Conservation (phyloP, 2,329 filamentous ascomycete species). For the Epichloe aotearoae region DNA sequence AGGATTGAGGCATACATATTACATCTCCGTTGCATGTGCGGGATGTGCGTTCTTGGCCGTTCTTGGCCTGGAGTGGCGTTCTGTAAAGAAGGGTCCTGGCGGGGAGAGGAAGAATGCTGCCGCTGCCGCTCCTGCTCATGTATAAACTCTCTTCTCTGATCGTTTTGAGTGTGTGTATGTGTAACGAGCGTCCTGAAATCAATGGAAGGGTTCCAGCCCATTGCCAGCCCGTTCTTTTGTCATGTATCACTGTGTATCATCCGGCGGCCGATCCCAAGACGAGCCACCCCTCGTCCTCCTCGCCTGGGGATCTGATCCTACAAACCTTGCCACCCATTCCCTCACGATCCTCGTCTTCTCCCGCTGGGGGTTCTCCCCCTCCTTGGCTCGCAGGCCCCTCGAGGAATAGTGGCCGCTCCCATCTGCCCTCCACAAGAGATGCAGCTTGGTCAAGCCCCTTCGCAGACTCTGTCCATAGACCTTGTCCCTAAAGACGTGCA, state of each 20-base stretch:
- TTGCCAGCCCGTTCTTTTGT: background rate
- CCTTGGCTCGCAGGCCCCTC: slow-evolving; percentile 28
- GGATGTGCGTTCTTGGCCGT: slow-evolving; percentile 30
- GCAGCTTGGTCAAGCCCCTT: slow-evolving; percentile 55
- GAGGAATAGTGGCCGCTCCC: slow-evolving; percentile 42
- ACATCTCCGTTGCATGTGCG: slow-evolving; percentile 36
- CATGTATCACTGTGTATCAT: slow-evolving; percentile 23
- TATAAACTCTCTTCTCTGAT: background rate
- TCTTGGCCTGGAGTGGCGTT: slow-evolving; percentile 37
- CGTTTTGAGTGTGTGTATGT: background rate
- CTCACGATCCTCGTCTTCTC: slow-evolving; percentile 54
- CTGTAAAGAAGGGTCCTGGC: slow-evolving; percentile 31
- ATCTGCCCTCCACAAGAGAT: slow-evolving; percentile 46
- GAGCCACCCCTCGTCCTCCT: slow-evolving; percentile 7
- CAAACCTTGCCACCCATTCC: slow-evolving; percentile 64
- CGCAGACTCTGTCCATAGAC: slow-evolving; percentile 79
- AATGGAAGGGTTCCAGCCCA: too few relatives aligned
- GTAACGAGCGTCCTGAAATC: too few relatives aligned
- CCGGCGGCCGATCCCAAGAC: slow-evolving; percentile 26
- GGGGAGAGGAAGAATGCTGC: slow-evolving; percentile 14
- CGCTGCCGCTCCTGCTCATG: slow-evolving; percentile 12
- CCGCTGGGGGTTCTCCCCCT: slow-evolving; percentile 30
- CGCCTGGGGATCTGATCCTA: slow-evolving; percentile 27
- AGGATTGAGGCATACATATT: slow-evolving; percentile 37
- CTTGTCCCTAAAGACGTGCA: slow-evolving; percentile 59